Evolutionary conservation across 176 grass and related monocot genomes (phyloP), one percentile per base, ranked within the genome.

Genomic region (Avena eriantha): DNA sequence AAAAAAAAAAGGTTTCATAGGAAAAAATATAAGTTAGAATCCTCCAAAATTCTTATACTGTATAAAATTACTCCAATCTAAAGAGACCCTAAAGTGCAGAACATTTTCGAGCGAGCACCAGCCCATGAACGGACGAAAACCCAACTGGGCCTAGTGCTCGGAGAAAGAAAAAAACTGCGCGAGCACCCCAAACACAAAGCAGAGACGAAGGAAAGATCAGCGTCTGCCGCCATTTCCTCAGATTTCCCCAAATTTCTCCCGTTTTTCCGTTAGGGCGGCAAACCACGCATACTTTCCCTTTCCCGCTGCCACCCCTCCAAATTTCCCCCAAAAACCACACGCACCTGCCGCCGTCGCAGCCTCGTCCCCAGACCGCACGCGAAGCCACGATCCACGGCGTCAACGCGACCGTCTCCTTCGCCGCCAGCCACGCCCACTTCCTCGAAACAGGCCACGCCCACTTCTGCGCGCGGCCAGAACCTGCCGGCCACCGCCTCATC

Each of bases 221-320:
- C 50, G 15, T 53, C 18, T 56, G 18, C 54, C 54, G 54, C 54
- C 54, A 56, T 18, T 56, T 56, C 54, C 54, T 56, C 54, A 56
- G 17, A 56, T 19, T 56, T 8, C 54, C 22, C 26, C 23, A 57
- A 57, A 50, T 13, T 50, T 50, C 13, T 55, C 53, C 53, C 17
- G 3, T 3, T 83, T 46, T 23, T 16, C n/a, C 0, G 19, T 54
- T 82, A 60, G 19, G 46, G 60, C 54, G 74, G 84, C 58, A 80
- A 86, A 80, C 2, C 65, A 56, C 78, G 26, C 58, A 22, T 7
- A 49, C 39, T 75, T 82, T 54, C 79, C 69, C 39, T 75, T 82
- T 54, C 79, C 69, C 33, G 6, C 69, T 13, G 4, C 47, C 75
- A 10, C 77, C 46, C 47, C 57, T 3, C 48, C 0, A 51, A 54